Evolutionary conservation across 2,329 filamentous ascomycete species (phyloP), one percentile per base, ranked within the genome.

Genomic region (Metarhizium humberi): DNA sequence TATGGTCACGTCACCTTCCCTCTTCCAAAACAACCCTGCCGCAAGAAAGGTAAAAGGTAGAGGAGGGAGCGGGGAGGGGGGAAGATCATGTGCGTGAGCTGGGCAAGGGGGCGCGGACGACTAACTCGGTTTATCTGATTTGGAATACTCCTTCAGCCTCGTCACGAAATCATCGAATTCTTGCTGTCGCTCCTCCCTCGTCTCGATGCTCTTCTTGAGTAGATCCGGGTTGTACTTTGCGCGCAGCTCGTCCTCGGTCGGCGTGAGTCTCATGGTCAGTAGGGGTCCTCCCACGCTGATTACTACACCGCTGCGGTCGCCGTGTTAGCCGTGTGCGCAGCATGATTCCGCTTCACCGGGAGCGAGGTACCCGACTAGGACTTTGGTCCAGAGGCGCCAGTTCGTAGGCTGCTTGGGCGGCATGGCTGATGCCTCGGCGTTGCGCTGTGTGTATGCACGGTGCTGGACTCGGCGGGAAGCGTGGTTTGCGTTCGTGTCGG

Each of bases 141-240:
- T 95, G 30, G 90, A 88, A 69, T 92, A 90, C 64, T 92, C 83
- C 78, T 95, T 96, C 67, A 99, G 72, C 63, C 86, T 84, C 51
- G 67, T 80, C 32, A 96, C 88, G 66, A 96, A 97, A 55, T 91
- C 81, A 67, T 96, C 88, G 64, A 96, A 96, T 57, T 96, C 91
- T 71, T 92, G 80, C 66, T 94, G 84, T 57, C 82, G 81, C 68
- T 87, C 83, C 56, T 86, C 78, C 18, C 90, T 82, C 56, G 85
- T 82, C 70, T 92, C 91, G n/a, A 95, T 75, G 59, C 88, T 91
- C 66, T 88, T 83, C 70, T 89, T 88, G 68, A 94, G 88, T n/a
- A 99, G 80, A 38, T 97, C 94, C 0, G 92, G 92, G 71, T 92
- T 97, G 75, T 97, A 97, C 71, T 80, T 84, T 75, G 90, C 78